Base-by-base conservation (phyloP, 2,329 filamentous ascomycete genomes). In the Fusarium kyushuense region DNA sequence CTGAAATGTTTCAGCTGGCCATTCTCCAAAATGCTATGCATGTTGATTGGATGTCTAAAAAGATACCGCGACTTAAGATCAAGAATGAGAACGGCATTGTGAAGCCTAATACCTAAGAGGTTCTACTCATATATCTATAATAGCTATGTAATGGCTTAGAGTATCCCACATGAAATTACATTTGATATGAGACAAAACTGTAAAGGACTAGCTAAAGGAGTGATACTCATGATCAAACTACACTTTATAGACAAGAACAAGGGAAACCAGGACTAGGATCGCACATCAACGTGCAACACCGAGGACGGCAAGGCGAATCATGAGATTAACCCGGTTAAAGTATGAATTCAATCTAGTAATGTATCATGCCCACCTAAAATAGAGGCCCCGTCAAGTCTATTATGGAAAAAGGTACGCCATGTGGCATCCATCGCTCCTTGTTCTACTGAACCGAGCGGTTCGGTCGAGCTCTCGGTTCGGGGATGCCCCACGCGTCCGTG, bases 401-500 rank as follows among this genome's bases (percentile, higher is more conserved):
- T 19, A 21, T 13, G n/a, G n/a, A 38, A 19, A 1, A 38, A 38
- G 12, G 8, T 38, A 14, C n/a, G n/a, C 35, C 35, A 8, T 38
- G 35, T 19, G 12, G 35, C 35, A 38, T 8, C 35, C 12, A 13
- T 19, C 35, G 35, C 35, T 12, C 35, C 35, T 38, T n/a, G 35
- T 14, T 13, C 13, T 2, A 19, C 7, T 19, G 19, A 38, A 52
- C 54, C 54, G 54, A 51, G 25, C 32, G 49, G 56, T 33, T 62
- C 58, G 58, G 58, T 38, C 29, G 27, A 36, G 27, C 17, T 29
- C 49, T 43, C 43, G 59, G 49, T 43, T 62, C 59, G 59, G 59
- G 59, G n/a, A 36, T 12, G 19, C 17, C 16, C 16, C 7, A 3
- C 33, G 25, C 19, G 13, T 25, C 35, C 47, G 13, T 48, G 42